Evolutionary conservation across 2,329 filamentous ascomycete species (phyloP), one percentile per base, ranked within the genome.

Genomic region (Hypoxylon sp.): DNA sequence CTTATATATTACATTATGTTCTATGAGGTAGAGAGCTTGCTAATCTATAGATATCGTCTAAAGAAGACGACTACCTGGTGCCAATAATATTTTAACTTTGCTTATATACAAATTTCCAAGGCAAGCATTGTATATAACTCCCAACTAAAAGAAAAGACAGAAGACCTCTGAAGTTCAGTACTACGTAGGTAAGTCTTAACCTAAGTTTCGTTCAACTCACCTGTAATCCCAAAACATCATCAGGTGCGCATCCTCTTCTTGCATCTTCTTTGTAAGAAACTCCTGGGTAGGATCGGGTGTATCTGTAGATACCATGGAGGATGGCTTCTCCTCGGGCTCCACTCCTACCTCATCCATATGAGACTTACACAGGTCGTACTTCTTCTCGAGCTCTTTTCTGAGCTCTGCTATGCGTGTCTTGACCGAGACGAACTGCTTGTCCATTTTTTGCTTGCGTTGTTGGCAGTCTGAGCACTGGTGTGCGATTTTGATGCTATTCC

Each of bases 171-270:
- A 17, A 34, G 28, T 5, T 32, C 2, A 25, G n/a, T 10, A 14
- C 2, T 21, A n/a, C 25, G 28, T 25, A 45, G 21, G 19, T 19
- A 45, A 7, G 14, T 21, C 36, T n/a, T 55, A 13, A 14, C 13
- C 1, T 9, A 19, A 34, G n/a, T 48, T 30, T 36, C 17, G 14
- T 14, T 11, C 25, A 25, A 41, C 45, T 30, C 28, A 55, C 51
- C 41, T 50, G 9, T 23, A 56, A n/a, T 70, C 59, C 17, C 9
- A 66, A 13, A 72, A 55, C 72, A 74, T 74, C 72, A 74, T 74
- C 21, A 74, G 46, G 53, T 74, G 71, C 36, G 72, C 68, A 41
- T 74, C 32, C 1, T 23, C 46, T 50, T 73, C 72, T 23, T 50
- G 30, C 49, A 58, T 64, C 63, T 72, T 74, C 60, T 64, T 74